phyloP scores from a whole-genome alignment of 495 filamentous ascomycete species.

The Aspergillus asperescens region DNA sequence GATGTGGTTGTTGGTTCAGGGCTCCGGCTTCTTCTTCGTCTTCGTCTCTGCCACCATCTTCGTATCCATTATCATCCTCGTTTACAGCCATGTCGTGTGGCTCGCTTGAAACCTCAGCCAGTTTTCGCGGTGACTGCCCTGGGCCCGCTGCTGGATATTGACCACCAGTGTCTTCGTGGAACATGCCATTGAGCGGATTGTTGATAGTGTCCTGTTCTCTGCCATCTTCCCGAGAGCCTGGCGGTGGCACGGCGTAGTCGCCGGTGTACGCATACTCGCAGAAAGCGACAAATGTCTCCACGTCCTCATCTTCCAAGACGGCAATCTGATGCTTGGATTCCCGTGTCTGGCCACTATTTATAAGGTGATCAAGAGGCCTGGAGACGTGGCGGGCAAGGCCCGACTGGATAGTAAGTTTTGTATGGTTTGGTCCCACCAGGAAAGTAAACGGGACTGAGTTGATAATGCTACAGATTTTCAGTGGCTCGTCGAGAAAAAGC shows the following conservation, averaged over 20 bases:
- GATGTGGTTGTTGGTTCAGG: neutral
- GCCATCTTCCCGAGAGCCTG: slow-evolving; percentile 22
- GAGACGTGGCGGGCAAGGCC: slow-evolving; percentile 45
- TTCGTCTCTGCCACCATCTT: neutral
- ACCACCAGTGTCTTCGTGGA: slow-evolving; percentile 9
- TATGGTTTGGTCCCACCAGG: slow-evolving; percentile 42
- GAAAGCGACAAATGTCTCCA: slow-evolving; percentile 44
- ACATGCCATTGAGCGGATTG: slow-evolving; percentile 19
- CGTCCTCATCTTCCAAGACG: slow-evolving; percentile 42
- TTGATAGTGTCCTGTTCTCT: slow-evolving; percentile 10
- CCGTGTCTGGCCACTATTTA: slow-evolving; percentile 43
- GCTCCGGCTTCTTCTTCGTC: neutral
- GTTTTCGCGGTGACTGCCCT: neutral
- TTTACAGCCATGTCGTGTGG: neutral
- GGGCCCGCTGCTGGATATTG: neutral
- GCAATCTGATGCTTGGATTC: slow-evolving; percentile 43
- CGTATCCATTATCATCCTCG: neutral
- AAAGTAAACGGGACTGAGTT: slow-evolving; percentile 45
- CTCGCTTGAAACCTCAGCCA: neutral
- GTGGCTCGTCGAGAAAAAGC: neutral
- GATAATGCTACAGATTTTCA: slow-evolving; percentile 30
- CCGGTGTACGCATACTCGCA: slow-evolving; percentile 49
- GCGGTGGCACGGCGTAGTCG: slow-evolving; percentile 40
- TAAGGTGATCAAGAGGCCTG: slow-evolving; percentile 39
- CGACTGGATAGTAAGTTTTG: slow-evolving; percentile 45